These are phyloP conservation scores for Morella rubra DNA, from an alignment of 306 rosid species.

Conservation along the genomic window DNA sequence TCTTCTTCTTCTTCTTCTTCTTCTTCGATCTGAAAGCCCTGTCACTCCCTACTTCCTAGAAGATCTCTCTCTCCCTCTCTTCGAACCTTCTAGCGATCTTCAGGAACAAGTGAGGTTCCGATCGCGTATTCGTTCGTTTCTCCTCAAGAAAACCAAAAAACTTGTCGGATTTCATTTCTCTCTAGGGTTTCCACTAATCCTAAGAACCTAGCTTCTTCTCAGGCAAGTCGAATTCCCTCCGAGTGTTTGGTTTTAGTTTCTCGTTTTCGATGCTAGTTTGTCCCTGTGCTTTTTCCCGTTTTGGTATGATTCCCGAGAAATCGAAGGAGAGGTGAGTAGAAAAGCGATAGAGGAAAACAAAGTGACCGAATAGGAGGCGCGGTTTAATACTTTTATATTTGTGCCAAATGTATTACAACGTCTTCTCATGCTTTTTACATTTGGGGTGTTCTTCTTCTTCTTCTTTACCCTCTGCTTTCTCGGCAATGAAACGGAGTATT, in stretches of 20 bases:
- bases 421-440: not conserved
- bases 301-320: conserved; percentile 25
- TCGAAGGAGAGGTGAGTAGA: not conserved
- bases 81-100: conserved; percentile 26
- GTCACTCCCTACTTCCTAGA: conserved; percentile 21
- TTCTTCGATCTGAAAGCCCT: conserved; percentile 43
- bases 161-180: conserved; percentile 1
- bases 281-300: not conserved
- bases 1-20: conserved; percentile 1
- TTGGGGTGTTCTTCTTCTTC: not conserved
- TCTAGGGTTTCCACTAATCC: conserved; percentile 57
- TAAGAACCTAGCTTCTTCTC: conserved; percentile 9
- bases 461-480: not conserved
- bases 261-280: conserved; percentile 10
- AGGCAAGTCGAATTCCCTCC: conserved; percentile 38
- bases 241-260: conserved; percentile 1
- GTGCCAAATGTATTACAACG: not conserved
- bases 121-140: conserved; percentile 11
- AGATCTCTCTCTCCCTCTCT: conserved; percentile 25
- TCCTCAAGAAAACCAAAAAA: not conserved
- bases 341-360: conserved; percentile 8
- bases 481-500: not conserved
- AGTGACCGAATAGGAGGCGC: not conserved
- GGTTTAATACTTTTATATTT: conserved; percentile 3
- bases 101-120: not conserved